Base-by-base conservation (phyloP, 352 stramenopile species). In the Pythium rishiriense region DNA sequence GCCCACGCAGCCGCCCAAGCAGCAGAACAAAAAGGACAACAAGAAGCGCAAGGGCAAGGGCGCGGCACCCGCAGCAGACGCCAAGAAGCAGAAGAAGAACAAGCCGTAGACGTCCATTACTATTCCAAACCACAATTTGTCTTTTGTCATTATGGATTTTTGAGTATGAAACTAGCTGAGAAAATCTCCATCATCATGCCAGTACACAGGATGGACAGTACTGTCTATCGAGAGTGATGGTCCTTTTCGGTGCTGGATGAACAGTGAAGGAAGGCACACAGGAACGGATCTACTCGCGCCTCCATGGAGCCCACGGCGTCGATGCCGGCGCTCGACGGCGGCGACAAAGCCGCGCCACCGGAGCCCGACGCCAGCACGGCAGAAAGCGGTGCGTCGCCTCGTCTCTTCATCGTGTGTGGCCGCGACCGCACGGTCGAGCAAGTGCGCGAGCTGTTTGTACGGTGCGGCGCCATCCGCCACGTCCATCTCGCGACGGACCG, bases 371-470 rank as follows among this genome's bases (percentile, higher is more conserved):
- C 29, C n/a, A 12, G 0, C 14, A 1, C 37, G 56, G 4, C 39
- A 1, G 63, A 65, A 45, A 59, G 47, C 6, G 22, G 1, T 0
- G 15, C 19, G 31, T 46, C 73, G 78, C 25, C 74, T 54, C 64
- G 66, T 54, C 49, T 93, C 3, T 93, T 93, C 61, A 76, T 93
- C 19, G 76, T 93, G 14, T 93, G 85, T 26, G 85, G 85, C 29
- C 79, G 85, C 11, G 72, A 77, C n/a, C 73, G 83, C 15, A 83
- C 79, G 56, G 58, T 75, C 45, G 83, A 93, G 26, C 78, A 93
- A 31, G 68, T 93, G 41, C 78, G 73, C 10, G 49, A 74, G 46
- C 69, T 93, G 33, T 93, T 93, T 37, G 73, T 67, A 25, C 55
- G 62, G 4, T 91, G 78, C 35, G 85, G 85, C 12, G 46, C 72